Base-by-base conservation (phyloP, 371 early-diverging fungal genomes). In the Entomophthora muscae region DNA sequence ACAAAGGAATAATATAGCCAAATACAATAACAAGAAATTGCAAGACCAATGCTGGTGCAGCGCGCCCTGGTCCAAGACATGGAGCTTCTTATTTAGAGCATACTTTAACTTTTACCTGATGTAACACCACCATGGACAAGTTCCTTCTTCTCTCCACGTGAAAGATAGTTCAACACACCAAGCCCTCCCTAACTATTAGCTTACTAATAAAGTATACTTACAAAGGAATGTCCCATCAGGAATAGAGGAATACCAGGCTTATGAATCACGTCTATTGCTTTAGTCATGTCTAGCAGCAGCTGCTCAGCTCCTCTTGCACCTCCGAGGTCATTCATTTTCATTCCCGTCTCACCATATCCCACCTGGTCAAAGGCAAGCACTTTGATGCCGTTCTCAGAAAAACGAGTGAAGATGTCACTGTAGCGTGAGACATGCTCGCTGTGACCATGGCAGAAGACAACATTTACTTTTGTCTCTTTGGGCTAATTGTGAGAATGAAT, bases 391-490 rank as follows among this genome's bases (percentile, higher is more conserved):
- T 75, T 67, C 66, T 69, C 66, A 31, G 73, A 74, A 67, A 83
- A 81, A 3, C 67, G 66, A 26, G 72, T 71, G 64, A 78, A 79
- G 42, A 83, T 64, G 32, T 74, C 70, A 52, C 80, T 66, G 58
- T 83, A 83, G 28, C 85, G 78, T 22, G 64, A 71, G 66, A 73
- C 66, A 63, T 85, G 82, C 58, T 85, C 85, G 52, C 82, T 83
- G 61, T 83, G 77, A 42, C 85, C 85, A 64, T 85, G 85, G 62
- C 83, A 65, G 66, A 83, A 70, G 26, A 81, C 78, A n/a, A n/a
- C n/a, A n/a, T n/a, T n/a, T n/a, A n/a, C n/a, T n/a, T n/a, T n/a
- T n/a, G n/a, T n/a, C n/a, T n/a, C n/a, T n/a, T n/a, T n/a, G n/a
- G n/a, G n/a, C n/a, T n/a, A n/a, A n/a, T n/a, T n/a, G n/a, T n/a